These are phyloP conservation scores for Phylloporus sp. DNA, from an alignment of 768 basidiomycete species.

Conservation along the genomic window DNA sequence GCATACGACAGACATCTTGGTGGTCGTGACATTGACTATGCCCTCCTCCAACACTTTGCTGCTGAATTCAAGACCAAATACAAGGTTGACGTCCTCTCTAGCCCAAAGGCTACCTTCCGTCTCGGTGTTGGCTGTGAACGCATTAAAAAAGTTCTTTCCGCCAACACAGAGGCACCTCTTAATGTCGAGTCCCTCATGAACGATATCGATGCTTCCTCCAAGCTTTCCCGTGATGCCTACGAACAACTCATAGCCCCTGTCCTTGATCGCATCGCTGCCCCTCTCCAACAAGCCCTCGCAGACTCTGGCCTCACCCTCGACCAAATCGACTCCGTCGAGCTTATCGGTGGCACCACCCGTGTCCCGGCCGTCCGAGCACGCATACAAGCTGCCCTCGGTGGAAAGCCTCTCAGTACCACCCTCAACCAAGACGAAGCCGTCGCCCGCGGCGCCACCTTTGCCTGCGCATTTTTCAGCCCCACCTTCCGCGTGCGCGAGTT, in stretches of 20 bases:
- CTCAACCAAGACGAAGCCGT: constrained; percentile 98
- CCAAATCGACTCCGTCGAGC: constrained; percentile 86
- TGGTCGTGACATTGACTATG: constrained; percentile 94
- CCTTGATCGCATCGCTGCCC: constrained; percentile 71
- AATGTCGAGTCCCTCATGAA: constrained; percentile 96
- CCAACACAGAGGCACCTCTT: constrained; percentile 83
- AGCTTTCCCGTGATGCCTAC: constrained; percentile 76
- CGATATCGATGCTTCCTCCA: constrained; percentile 89
- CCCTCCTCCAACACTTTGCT: constrained; percentile 84
- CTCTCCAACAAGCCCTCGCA: constrained; percentile 72
- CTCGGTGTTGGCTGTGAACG: constrained; percentile 85
- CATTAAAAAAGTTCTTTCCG: constrained; percentile 94
- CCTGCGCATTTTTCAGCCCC: constrained; percentile 95
- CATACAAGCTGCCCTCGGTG: constrained; percentile 80
- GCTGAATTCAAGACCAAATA: constrained; percentile 94
- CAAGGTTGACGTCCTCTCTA: constrained; percentile 92
- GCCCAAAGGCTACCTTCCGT: constrained; percentile 91
- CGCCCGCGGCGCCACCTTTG: constrained; percentile 93
- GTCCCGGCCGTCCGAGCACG: constrained; percentile 86
- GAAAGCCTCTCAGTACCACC: constrained; percentile 83
- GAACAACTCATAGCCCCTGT: constrained; percentile 74
- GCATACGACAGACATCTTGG: constrained; percentile 94
- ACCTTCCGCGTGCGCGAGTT: constrained; percentile 98
- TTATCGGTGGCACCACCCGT: constrained; percentile 91
- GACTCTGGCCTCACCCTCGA: constrained; percentile 80